These are phyloP conservation scores for Candida ulmi DNA, from an alignment of 805 yeast genomes.

Conservation along the genomic window DNA sequence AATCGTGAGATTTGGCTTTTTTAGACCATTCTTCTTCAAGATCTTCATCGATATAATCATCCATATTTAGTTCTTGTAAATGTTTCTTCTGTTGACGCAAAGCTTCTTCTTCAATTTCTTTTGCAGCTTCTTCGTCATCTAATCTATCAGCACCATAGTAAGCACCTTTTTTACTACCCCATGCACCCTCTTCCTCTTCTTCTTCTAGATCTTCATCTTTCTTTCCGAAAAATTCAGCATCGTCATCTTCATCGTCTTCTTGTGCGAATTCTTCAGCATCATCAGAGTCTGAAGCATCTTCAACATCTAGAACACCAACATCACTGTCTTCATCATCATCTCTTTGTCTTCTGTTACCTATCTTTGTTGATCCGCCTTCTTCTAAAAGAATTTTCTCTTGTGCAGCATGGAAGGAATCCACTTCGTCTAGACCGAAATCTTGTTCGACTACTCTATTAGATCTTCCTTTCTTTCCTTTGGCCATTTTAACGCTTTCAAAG, in stretches of 20 bases:
- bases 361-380: conserved; percentile 44
- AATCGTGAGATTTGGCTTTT: conserved; percentile 43
- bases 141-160: conserved; percentile 51
- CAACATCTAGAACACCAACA: conserved; percentile 43
- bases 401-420: conserved; percentile 60
- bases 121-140: conserved; percentile 66
- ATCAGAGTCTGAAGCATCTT: conserved; percentile 41
- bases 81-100: conserved; percentile 78
- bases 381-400: conserved; percentile 52
- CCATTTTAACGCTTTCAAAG: background rate
- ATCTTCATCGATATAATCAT: conserved; percentile 73
- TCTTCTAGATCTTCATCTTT: conserved; percentile 25
- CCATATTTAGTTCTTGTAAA: conserved; percentile 68
- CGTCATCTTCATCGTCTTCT: conserved; percentile 23
- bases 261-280: conserved; percentile 25
- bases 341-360: conserved; percentile 25
- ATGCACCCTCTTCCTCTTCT: conserved; percentile 36
- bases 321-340: conserved; percentile 42
- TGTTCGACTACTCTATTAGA: conserved; percentile 10
- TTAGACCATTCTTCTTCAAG: conserved; percentile 75
- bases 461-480: background rate
- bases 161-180: conserved; percentile 39
- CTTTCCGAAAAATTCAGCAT: conserved; percentile 26
- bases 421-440: conserved; percentile 54
- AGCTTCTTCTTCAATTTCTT: conserved; percentile 83